A percentile compares a stretch with the other conserved stretches of the same genome.
Conservation (phyloP, 164 flowering plant genomes). For the Berberis vulgaris region DNA sequence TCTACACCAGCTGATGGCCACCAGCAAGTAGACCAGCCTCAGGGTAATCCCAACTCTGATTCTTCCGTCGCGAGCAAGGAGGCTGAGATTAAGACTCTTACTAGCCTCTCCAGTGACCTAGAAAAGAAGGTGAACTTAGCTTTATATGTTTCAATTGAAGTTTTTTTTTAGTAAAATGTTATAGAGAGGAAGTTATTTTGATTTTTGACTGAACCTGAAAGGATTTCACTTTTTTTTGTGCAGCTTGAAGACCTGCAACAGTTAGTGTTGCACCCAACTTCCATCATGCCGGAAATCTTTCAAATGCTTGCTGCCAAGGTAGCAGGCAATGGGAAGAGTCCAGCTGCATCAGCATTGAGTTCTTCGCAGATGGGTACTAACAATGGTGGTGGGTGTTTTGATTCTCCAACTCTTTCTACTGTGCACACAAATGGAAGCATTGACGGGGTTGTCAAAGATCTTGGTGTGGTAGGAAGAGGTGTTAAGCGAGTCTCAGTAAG, state of each 20-base stretch:
- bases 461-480: constrained; percentile 97
- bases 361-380: constrained; percentile 45
- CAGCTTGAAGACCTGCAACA: constrained; percentile 96
- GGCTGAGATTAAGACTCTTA: constrained; percentile 66
- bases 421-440: constrained; percentile 43
- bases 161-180: background rate
- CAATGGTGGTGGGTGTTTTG: constrained; percentile 28
- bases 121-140: constrained; percentile 66
- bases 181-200: background rate
- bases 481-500: constrained; percentile 61
- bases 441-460: constrained; percentile 59
- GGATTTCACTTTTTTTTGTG: constrained; percentile 8
- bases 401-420: constrained; percentile 39
- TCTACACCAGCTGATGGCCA: constrained; percentile 15
- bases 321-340: constrained; percentile 13
- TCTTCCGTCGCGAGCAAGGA: constrained; percentile 38
- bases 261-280: constrained; percentile 46
- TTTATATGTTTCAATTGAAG: background rate
- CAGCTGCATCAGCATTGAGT: constrained; percentile 24
- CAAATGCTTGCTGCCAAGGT: constrained; percentile 46
- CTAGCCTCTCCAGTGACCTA: constrained; percentile 53
- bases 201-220: background rate
- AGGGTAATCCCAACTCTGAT: constrained; percentile 22
- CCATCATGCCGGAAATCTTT: constrained; percentile 60
- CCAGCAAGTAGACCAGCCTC: constrained; percentile 22